Conservation (phyloP, 2,329 filamentous ascomycete species). For the Epichloe elymi region DNA sequence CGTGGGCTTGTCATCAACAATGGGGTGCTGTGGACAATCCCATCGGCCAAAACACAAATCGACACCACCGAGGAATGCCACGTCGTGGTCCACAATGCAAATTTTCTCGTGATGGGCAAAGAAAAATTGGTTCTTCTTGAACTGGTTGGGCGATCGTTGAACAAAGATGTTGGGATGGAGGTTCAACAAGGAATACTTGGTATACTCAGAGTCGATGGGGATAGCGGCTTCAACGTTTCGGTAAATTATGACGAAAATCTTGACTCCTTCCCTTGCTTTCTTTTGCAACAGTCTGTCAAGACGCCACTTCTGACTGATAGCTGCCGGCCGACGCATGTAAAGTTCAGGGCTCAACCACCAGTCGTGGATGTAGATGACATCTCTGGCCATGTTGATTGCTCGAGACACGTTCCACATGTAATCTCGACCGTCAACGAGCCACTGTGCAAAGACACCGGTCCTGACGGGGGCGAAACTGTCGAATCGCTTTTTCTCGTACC, state of each 20-base stretch:
- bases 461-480: conserved; percentile 88
- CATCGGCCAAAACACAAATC: conserved; percentile 95
- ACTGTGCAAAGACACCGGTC: conserved; percentile 77
- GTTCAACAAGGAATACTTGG: conserved; percentile 90
- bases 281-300: conserved; percentile 84
- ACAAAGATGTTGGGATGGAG: conserved; percentile 94
- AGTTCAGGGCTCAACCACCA: conserved; percentile 98
- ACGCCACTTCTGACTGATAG: conserved; percentile 96
- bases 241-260: conserved; percentile 96
- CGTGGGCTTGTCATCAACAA: conserved; percentile 87
- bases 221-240: conserved; percentile 94
- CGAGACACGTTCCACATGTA: conserved; percentile 99
- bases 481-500: conserved; percentile 76
- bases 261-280: conserved; percentile 90
- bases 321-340: conserved; percentile 85
- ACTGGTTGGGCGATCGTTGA: conserved; percentile 90
- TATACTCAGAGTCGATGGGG: conserved; percentile 96
- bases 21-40: conserved; percentile 87
- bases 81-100: conserved; percentile 90
- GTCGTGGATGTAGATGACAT: conserved; percentile 98
- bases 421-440: conserved; percentile 91
- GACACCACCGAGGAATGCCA: conserved; percentile 90
- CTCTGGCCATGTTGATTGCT: conserved; percentile 91
- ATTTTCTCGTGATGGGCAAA: conserved; percentile 98
- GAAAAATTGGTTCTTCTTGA: conserved; percentile 98